Percentiles rank a stretch among this genome's conserved stretches.
phyloP scores from a whole-genome alignment of 1,284 basidiomycete species.

The Stereum hirsutum region DNA sequence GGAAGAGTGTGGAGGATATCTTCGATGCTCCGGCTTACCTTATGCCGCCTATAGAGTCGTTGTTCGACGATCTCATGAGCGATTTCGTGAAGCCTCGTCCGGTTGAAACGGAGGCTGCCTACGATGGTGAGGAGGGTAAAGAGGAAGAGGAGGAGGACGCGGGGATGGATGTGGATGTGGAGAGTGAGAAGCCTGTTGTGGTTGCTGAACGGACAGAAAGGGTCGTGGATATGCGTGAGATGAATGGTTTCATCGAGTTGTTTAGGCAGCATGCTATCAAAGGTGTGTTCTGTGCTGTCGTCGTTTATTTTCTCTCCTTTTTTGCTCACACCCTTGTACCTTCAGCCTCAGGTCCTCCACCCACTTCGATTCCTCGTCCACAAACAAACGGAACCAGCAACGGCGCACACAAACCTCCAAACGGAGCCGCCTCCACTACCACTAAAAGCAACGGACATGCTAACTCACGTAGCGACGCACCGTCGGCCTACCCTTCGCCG shows the following conservation, averaged over 20 bases:
- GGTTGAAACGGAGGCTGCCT: conserved; percentile 4
- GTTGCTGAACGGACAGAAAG: conserved; percentile 21
- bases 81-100: conserved; percentile 42
- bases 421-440: conserved; percentile 12
- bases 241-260: conserved; percentile 36
- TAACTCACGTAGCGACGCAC: conserved; percentile 3
- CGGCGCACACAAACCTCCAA: conserved; percentile 11
- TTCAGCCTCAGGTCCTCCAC: conserved; percentile 7
- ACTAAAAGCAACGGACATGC: conserved; percentile 11
- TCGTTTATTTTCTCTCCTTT: not conserved
- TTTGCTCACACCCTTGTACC: conserved; percentile 3
- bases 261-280: conserved; percentile 39
- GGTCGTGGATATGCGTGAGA: conserved; percentile 34
- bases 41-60: conserved; percentile 64
- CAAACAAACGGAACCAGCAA: conserved; percentile 17
- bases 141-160: conserved; percentile 29
- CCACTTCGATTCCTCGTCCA: conserved; percentile 3
- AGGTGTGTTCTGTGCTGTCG: conserved; percentile 21
- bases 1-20: conserved; percentile 33
- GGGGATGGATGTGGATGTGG: conserved; percentile 32
- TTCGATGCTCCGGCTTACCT: conserved; percentile 76
- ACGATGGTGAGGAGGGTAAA: conserved; percentile 15
- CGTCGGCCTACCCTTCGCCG: conserved; percentile 8
- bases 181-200: conserved; percentile 16
- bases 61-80: conserved; percentile 71